Conservation (phyloP, 2,329 filamentous ascomycete genomes). For the Pseudocercospora fuligena region DNA sequence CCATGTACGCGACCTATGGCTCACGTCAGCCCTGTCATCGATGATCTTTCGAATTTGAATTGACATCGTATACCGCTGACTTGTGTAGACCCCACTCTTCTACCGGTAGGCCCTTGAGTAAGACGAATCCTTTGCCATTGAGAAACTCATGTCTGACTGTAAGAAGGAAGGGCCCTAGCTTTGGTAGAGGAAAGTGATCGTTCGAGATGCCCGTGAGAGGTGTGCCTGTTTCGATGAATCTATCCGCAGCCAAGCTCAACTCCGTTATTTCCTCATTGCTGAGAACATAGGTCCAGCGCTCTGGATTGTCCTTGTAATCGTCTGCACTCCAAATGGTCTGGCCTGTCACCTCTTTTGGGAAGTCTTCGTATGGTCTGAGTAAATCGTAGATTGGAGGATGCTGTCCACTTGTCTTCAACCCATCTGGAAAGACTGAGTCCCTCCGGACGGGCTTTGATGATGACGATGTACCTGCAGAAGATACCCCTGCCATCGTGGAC, state of each 20-base stretch:
- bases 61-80: constrained; percentile 64
- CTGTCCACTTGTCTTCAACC: constrained; percentile 72
- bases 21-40: constrained; percentile 3
- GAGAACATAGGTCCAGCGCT: constrained; percentile 75
- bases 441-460: too few relatives aligned
- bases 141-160: constrained; percentile 68
- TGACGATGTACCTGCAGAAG: too few relatives aligned
- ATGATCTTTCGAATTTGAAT: neutral
- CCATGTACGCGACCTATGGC: constrained; percentile 73
- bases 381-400: constrained; percentile 69
- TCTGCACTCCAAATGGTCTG: constrained; percentile 73
- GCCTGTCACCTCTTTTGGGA: constrained; percentile 72
- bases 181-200: constrained; percentile 66
- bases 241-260: constrained; percentile 68
- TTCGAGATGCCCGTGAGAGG: constrained; percentile 74
- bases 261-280: constrained; percentile 69
- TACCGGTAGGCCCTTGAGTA: constrained; percentile 85
- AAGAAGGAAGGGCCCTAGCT: constrained; percentile 59
- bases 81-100: constrained; percentile 76
- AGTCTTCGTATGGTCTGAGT: constrained; percentile 68
- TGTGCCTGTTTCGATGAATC: constrained; percentile 66
- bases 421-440: constrained; percentile 72
- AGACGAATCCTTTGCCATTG: constrained; percentile 84
- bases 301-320: constrained; percentile 66
- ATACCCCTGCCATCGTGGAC: too few relatives aligned